Evolutionary conservation across 2,329 filamentous ascomycete genomes (phyloP).

Genomic region (Dissoconium aciculare): DNA sequence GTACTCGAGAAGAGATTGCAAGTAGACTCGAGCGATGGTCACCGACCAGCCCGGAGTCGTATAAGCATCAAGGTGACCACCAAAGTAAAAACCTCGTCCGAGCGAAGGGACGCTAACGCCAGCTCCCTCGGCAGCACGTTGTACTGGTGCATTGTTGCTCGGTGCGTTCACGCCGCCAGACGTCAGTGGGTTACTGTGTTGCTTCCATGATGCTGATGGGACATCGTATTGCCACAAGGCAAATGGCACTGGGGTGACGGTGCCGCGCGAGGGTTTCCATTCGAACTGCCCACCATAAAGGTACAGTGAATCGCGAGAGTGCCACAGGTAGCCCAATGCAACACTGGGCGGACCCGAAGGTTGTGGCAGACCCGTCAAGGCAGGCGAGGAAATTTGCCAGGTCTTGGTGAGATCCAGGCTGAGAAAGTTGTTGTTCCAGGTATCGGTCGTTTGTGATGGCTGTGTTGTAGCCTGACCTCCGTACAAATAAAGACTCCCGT

Average conservation of each 20-base stretch:
- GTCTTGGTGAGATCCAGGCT: constrained; percentile 55
- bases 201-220: constrained; percentile 42
- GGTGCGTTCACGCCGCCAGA: constrained; percentile 49
- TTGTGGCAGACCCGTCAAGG: constrained; percentile 45
- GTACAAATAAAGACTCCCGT: constrained; percentile 63
- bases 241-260: constrained; percentile 40
- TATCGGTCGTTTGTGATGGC: constrained; percentile 44
- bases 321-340: constrained; percentile 61
- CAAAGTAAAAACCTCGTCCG: constrained; percentile 64
- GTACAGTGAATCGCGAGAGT: constrained; percentile 52
- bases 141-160: constrained; percentile 40
- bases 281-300: constrained; percentile 64
- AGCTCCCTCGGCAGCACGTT: constrained; percentile 59
- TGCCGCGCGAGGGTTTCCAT: constrained; percentile 47
- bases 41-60: constrained; percentile 55
- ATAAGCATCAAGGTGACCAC: constrained; percentile 54
- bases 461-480: constrained; percentile 50
- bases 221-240: constrained; percentile 60
- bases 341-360: constrained; percentile 57
- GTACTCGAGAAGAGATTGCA: constrained; percentile 61
- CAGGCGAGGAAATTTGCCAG: constrained; percentile 53
- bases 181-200: constrained; percentile 46
- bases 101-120: constrained; percentile 54
- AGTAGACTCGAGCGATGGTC: constrained; percentile 47
- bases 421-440: constrained; percentile 65